Percentiles rank a stretch among this genome's conserved stretches.
Conservation (phyloP, 495 filamentous ascomycete species). For the Eremomyces bilateralis region DNA sequence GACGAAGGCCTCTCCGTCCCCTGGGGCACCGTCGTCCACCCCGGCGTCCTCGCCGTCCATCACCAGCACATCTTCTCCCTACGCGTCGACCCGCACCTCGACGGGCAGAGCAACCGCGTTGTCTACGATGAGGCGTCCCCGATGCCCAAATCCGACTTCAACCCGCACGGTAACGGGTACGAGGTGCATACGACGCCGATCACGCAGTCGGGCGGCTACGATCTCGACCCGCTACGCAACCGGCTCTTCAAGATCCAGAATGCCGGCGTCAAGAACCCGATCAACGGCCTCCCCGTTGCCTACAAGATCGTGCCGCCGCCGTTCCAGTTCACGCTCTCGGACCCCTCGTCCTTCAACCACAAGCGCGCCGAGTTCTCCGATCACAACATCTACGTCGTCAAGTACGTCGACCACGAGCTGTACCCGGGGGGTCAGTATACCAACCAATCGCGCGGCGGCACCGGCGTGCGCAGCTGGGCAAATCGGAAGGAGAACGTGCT, state of each 20-base stretch:
- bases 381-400: slow-evolving; percentile 62
- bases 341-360: slow-evolving; percentile 42
- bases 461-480: slow-evolving; percentile 22
- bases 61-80: slow-evolving; percentile 89
- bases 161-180: slow-evolving; percentile 66
- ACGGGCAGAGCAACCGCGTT: slow-evolving; percentile 46
- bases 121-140: slow-evolving; percentile 52
- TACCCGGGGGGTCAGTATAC: slow-evolving; percentile 74
- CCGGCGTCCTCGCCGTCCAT: slow-evolving; percentile 52
- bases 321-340: slow-evolving; percentile 64
- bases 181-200: slow-evolving; percentile 39
- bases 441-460: slow-evolving; percentile 53
- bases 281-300: slow-evolving; percentile 54
- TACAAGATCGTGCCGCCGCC: slow-evolving; percentile 58
- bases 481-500: slow-evolving; percentile 19
- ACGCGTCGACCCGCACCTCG: slow-evolving; percentile 63
- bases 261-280: slow-evolving; percentile 28
- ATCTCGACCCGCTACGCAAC: slow-evolving; percentile 38
- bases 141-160: slow-evolving; percentile 51
- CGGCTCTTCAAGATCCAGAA: slow-evolving; percentile 72
- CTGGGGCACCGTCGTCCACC: slow-evolving; percentile 73
- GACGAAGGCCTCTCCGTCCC: slow-evolving; percentile 42
- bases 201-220: slow-evolving; percentile 34
- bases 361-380: slow-evolving; percentile 66
- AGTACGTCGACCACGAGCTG: slow-evolving; percentile 55